These are phyloP conservation scores for Rhododendron griersonianum DNA, from an alignment of 148 eudicot species.

Conservation along the genomic window DNA sequence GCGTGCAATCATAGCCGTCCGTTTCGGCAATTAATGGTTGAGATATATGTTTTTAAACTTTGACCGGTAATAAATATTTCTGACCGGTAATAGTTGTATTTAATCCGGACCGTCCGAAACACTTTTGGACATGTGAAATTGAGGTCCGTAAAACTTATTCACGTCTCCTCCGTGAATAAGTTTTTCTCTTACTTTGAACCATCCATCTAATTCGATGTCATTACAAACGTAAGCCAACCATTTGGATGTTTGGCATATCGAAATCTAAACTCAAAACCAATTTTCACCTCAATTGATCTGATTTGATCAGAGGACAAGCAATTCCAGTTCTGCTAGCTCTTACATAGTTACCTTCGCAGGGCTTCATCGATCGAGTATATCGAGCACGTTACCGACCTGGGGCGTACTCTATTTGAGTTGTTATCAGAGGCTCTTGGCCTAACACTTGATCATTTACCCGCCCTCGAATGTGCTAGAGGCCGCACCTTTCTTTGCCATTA, in stretches of 20 bases:
- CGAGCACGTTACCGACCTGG: neutral
- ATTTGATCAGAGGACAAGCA: too few relatives aligned
- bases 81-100: too few relatives aligned
- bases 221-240: neutral
- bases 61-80: too few relatives aligned
- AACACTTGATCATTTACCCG: neutral
- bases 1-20: too few relatives aligned
- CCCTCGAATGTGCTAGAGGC: neutral
- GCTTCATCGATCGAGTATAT: neutral
- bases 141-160: too few relatives aligned
- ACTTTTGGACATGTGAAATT: too few relatives aligned
- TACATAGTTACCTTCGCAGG: neutral
- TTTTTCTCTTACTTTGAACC: neutral
- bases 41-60: too few relatives aligned
- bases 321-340: neutral
- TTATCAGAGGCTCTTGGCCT: constrained; percentile 14
- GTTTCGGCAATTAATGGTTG: too few relatives aligned
- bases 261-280: neutral
- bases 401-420: neutral
- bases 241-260: neutral
- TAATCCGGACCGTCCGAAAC: too few relatives aligned
- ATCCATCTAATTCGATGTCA: too few relatives aligned
- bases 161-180: too few relatives aligned
- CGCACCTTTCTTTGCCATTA: neutral
- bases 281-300: too few relatives aligned